phyloP scores from a whole-genome alignment of 345 rosid species.

The Brassica rapa region DNA sequence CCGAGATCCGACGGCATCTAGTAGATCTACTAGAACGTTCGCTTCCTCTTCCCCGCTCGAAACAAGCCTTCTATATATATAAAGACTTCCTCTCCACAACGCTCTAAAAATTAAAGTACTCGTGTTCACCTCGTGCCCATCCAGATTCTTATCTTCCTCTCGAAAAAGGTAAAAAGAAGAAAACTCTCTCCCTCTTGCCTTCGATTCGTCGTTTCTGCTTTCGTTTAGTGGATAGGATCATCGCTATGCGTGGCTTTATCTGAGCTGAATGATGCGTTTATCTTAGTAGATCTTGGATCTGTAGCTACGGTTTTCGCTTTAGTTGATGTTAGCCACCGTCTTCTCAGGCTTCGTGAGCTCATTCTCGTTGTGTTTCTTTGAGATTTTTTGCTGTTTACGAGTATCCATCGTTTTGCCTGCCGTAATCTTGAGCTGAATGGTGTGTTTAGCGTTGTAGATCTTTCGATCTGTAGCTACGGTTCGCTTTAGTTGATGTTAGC shows the following conservation, averaged over 20 bases:
- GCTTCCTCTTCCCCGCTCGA: neutral
- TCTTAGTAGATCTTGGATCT: slow-evolving; percentile 25
- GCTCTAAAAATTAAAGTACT: slow-evolving; percentile 26
- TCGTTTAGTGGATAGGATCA: neutral
- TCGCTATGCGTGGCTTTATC: neutral
- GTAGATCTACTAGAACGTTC: slow-evolving; percentile 55
- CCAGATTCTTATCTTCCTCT: slow-evolving; percentile 1
- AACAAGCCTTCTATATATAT: slow-evolving; percentile 25
- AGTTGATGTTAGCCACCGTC: neutral
- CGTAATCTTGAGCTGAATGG: slow-evolving; percentile 9
- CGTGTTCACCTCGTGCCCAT: slow-evolving; percentile 58
- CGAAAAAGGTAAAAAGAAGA: slow-evolving; percentile 7
- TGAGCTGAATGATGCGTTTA: slow-evolving; percentile 17
- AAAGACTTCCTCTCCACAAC: neutral
- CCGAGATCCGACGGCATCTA: slow-evolving; percentile 44
- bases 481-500: neutral
- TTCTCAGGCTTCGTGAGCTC: neutral
- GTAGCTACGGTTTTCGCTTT: neutral
- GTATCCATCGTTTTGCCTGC: neutral
- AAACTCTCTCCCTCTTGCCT: slow-evolving; percentile 1
- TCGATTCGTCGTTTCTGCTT: slow-evolving; percentile 9
- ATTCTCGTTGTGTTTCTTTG: neutral
- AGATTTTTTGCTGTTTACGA: neutral
- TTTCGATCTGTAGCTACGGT: neutral
- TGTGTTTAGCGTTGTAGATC: slow-evolving; percentile 25